phyloP scores from a whole-genome alignment of 2,329 filamentous ascomycete genomes.

The Aspergillus caelatus region DNA sequence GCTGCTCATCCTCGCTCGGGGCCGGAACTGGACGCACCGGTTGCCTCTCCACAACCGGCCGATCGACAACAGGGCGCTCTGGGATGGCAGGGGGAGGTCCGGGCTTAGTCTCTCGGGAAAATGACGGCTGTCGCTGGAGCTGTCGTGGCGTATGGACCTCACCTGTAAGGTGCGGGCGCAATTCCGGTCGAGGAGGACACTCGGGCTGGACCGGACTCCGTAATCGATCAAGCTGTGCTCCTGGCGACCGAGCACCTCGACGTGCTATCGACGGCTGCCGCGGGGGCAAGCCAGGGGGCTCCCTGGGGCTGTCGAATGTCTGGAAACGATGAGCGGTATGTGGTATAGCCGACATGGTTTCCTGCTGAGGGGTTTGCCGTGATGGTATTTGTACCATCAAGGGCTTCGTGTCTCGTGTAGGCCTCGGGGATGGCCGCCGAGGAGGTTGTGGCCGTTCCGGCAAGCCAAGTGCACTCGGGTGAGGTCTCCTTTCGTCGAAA shows the following conservation, averaged over 20 bases:
- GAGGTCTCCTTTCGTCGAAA: conserved; percentile 32
- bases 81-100: conserved; percentile 21
- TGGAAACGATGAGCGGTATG: conserved; percentile 44
- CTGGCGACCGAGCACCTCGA: conserved; percentile 27
- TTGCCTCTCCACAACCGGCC: conserved; percentile 25
- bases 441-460: conserved; percentile 35
- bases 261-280: conserved; percentile 33
- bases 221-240: conserved; percentile 18
- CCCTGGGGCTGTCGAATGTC: conserved; percentile 38
- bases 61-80: conserved; percentile 15
- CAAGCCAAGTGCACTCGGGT: conserved; percentile 14
- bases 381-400: conserved; percentile 37
- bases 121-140: conserved; percentile 31
- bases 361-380: conserved; percentile 22
- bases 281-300: conserved; percentile 55
- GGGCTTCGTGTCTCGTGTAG: conserved; percentile 33
- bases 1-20: conserved; percentile 55
- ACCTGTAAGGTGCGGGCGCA: conserved; percentile 13
- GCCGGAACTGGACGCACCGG: conserved; percentile 43
- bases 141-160: conserved; percentile 25
- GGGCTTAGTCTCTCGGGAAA: conserved; percentile 31
- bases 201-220: conserved; percentile 17
- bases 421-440: conserved; percentile 28
- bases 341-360: conserved; percentile 31
- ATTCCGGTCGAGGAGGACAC: conserved; percentile 19